Percentiles rank a stretch among this genome's conserved stretches.
phyloP scores from a whole-genome alignment of 139 green algal genomes.

The Dunaliella primolecta region DNA sequence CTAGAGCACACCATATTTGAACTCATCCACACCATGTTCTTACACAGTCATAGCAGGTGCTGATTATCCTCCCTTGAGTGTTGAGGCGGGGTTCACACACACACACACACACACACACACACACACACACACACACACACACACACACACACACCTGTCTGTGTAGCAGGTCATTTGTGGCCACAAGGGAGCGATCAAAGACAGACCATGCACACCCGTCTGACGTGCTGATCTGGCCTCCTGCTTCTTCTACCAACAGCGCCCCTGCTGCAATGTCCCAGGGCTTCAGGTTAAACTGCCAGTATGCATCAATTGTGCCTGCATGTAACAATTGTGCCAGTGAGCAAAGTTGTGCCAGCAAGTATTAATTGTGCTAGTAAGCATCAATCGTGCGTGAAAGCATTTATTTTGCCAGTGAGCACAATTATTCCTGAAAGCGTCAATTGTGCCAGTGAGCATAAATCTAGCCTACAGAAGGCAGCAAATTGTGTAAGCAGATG shows the following conservation, averaged over 20 bases:
- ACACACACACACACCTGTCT: constrained; percentile 24
- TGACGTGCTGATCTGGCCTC: constrained; percentile 41
- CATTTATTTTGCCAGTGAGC: too few relatives aligned
- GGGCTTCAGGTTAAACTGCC: constrained; percentile 57
- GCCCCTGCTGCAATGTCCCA: constrained; percentile 43
- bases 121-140: background rate
- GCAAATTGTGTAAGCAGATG: too few relatives aligned
- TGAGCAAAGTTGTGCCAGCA: background rate
- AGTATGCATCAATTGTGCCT: constrained; percentile 50
- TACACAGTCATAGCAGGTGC: too few relatives aligned
- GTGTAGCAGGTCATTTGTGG: constrained; percentile 49
- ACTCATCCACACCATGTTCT: background rate
- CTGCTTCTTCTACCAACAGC: constrained; percentile 58
- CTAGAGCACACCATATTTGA: background rate
- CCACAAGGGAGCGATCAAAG: constrained; percentile 56
- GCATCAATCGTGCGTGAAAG: background rate
- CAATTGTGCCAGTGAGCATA: too few relatives aligned
- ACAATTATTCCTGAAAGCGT: too few relatives aligned
- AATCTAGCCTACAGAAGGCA: too few relatives aligned
- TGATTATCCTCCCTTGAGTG: too few relatives aligned
- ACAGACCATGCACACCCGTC: constrained; percentile 53
- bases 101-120: background rate
- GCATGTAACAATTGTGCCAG: too few relatives aligned
- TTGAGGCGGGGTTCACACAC: too few relatives aligned
- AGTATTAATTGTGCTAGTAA: background rate